phyloP scores from a whole-genome alignment of 805 yeast species.

The Sugiyamaella chiloensis region DNA sequence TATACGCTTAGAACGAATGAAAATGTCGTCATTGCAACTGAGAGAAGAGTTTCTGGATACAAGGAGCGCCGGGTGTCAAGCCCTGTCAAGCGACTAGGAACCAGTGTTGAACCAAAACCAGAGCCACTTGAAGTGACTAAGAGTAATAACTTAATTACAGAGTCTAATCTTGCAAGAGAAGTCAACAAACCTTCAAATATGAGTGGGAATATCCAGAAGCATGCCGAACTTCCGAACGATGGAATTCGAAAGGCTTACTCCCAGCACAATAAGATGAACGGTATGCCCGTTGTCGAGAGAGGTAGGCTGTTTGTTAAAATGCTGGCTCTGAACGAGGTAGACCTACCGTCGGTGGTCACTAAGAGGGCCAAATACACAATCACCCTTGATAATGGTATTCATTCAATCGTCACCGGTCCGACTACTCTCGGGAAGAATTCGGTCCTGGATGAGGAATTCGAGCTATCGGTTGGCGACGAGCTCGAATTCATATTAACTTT shows the following conservation, averaged over 20 bases:
- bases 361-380: constrained; percentile 45
- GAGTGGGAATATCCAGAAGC: no score
- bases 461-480: constrained; percentile 58
- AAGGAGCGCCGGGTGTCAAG: constrained; percentile 20
- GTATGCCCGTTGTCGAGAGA: constrained; percentile 21
- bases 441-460: constrained; percentile 70
- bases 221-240: no score
- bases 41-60: constrained; percentile 11
- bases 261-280: no score
- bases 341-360: constrained; percentile 40
- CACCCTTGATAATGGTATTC: constrained; percentile 72
- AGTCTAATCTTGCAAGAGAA: no score
- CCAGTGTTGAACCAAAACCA: not conserved
- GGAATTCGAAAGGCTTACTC: no score
- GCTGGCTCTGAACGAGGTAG: constrained; percentile 32
- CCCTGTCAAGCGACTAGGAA: constrained; percentile 20
- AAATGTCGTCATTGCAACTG: constrained; percentile 22
- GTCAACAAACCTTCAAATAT: no score
- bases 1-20: constrained; percentile 25
- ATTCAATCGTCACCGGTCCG: constrained; percentile 64
- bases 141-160: no score
- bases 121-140: no score
- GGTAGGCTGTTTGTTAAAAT: constrained; percentile 27
- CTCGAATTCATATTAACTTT: constrained; percentile 69
- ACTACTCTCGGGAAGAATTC: constrained; percentile 31